Base-by-base conservation (phyloP, 257 asterid genomes). In the Ballota nigra region DNA sequence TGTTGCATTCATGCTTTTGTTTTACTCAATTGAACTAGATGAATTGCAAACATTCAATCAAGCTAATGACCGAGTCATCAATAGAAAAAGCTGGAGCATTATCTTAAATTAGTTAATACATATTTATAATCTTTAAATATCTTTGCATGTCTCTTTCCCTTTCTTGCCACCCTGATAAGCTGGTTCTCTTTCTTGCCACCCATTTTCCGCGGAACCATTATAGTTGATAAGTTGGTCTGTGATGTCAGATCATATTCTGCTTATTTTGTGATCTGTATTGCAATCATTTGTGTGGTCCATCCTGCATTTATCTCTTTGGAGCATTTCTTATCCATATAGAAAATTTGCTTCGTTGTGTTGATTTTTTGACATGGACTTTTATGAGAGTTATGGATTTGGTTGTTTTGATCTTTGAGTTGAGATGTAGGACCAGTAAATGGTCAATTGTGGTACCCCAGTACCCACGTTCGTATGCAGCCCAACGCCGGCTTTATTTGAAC, bases 1-100 rank as follows among this genome's bases (percentile, higher is more conserved):
- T 62, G 59, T 43, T 66, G 75, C 72, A 34, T 53, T 72, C 34
- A 22, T 61, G 41, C 38, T 69, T 53, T 31, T 19, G 45, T 43
- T 61, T 18, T 73, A 34, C 58, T 69, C 55, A 57, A 66, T 19
- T 22, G 53, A 72, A 53, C 52, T 24, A 22, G 2, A 24, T 76
- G 68, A 72, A 58, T 53, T 76, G 52, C 24, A 36, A 68, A 53
- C 45, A 15, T 23, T 8, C 31, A 34, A 72, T 19, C 53, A 52
- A 56, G 57, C 63, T 13, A 19, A 15, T 45, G 23, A n/a, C n/a
- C 66, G 68, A 24, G 29, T 58, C 28, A 63, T 58, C 63, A 51
- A 63, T 55, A 43, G 73, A 68, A 41, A 57, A 58, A 45, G 19
- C 69, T 11, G 26, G 15, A 29, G 29, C 72, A 69, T 51, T 15